Evolutionary conservation across 2,329 filamentous ascomycete genomes (phyloP).

Genomic region (Alternaria incomplexa): DNA sequence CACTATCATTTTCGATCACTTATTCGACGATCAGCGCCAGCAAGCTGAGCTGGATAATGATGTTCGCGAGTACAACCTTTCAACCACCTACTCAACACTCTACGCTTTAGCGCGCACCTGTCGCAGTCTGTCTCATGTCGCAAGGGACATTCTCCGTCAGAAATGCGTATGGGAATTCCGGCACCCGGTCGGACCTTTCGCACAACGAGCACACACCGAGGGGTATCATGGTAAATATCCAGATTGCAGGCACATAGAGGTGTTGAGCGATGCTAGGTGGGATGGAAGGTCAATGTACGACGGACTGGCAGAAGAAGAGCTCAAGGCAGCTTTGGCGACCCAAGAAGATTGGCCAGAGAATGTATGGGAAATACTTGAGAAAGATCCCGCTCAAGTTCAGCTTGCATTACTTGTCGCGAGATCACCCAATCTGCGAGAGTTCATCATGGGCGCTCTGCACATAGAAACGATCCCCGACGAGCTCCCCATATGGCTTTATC

Average conservation of each 20-base stretch:
- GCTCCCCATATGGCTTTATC: no score
- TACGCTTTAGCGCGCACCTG: background rate
- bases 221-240: background rate
- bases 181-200: background rate
- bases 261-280: background rate
- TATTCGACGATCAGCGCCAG: background rate
- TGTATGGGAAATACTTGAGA: background rate
- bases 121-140: background rate
- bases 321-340: background rate
- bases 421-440: no score
- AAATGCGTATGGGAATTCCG: background rate
- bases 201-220: background rate
- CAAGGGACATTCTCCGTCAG: background rate
- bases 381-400: no score
- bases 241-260: background rate
- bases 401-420: no score
- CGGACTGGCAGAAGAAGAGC: background rate
- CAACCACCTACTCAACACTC: background rate
- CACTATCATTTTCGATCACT: background rate
- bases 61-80: background rate
- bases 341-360: background rate
- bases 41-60: background rate
- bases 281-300: background rate
- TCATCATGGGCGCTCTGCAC: no score
- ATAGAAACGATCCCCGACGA: no score